Percentiles rank a stretch among this genome's conserved stretches.
phyloP scores from a whole-genome alignment of 345 rosid genomes.

The Salix purpurea region DNA sequence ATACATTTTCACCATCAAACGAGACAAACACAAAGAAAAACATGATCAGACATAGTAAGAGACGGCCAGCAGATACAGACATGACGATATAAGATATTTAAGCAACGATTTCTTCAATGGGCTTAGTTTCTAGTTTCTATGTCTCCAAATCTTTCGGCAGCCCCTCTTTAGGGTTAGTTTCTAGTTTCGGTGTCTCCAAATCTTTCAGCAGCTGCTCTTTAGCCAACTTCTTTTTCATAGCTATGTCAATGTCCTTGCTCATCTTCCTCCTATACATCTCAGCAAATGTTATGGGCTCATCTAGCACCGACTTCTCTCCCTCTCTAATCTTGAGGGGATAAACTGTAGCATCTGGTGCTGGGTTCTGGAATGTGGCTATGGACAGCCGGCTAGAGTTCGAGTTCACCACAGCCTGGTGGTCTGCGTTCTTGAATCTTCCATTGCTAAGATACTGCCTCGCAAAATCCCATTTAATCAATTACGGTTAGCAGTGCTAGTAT shows the following conservation, averaged over 20 bases:
- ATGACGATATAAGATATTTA: background rate
- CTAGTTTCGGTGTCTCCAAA: constrained; percentile 13
- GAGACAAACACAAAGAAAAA: no score
- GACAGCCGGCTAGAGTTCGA: constrained; percentile 27
- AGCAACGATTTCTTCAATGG: constrained; percentile 23
- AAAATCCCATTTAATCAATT: background rate
- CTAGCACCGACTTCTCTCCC: constrained; percentile 22
- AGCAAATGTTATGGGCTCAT: constrained; percentile 24
- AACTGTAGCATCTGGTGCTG: constrained; percentile 29
- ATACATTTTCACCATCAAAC: no score
- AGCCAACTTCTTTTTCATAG: constrained; percentile 24
- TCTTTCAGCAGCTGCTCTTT: constrained; percentile 17
- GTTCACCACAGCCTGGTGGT: constrained; percentile 37
- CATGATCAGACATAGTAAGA: background rate
- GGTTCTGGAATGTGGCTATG: constrained; percentile 34
- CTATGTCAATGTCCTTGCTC: constrained; percentile 29
- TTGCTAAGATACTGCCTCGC: constrained; percentile 28
- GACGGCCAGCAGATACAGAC: background rate
- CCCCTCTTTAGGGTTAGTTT: constrained; percentile 18
- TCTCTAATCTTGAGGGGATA: constrained; percentile 27
- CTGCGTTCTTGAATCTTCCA: constrained; percentile 34
- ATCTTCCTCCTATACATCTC: constrained; percentile 36
- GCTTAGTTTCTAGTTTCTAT: constrained; percentile 13
- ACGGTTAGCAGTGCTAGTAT: background rate
- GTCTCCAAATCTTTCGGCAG: constrained; percentile 8